A percentile compares a stretch with the other conserved stretches of the same genome.
Conservation (phyloP, 2,329 filamentous ascomycete genomes). For the Scopulariopsis brevicaulis region DNA sequence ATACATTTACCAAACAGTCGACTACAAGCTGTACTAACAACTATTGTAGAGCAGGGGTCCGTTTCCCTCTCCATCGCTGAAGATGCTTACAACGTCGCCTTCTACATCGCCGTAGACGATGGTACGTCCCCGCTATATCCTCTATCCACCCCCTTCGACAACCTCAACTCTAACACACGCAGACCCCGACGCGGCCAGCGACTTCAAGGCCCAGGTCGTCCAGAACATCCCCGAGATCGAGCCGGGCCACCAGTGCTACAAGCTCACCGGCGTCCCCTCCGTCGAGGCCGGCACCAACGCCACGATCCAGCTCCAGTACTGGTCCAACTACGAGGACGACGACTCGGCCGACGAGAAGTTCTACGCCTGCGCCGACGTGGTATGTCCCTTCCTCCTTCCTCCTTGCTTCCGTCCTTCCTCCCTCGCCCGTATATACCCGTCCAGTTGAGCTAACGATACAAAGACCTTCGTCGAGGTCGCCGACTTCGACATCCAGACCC, state of each 20-base stretch:
- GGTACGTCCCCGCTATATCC: slow-evolving; percentile 18
- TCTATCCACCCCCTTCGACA: background rate
- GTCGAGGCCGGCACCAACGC: slow-evolving; percentile 21
- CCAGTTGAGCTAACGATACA: background rate
- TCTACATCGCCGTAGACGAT: slow-evolving; percentile 34
- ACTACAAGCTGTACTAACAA: background rate
- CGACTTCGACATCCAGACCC: slow-evolving; percentile 13
- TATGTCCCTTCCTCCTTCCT: background rate
- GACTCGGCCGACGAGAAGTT: slow-evolving; percentile 17
- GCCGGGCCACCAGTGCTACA: slow-evolving; percentile 26
- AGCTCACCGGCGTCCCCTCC: slow-evolving; percentile 15
- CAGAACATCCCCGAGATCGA: slow-evolving; percentile 17
- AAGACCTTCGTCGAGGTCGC: slow-evolving; percentile 17
- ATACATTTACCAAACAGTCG: slow-evolving; percentile 5
- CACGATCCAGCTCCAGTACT: slow-evolving; percentile 27
- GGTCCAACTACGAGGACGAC: slow-evolving; percentile 19
- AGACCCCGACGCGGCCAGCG: slow-evolving; percentile 18
- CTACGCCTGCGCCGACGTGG: slow-evolving; percentile 27
- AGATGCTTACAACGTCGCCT: slow-evolving; percentile 2
- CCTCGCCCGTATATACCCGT: background rate
- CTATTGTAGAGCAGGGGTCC: background rate
- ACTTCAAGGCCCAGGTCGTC: slow-evolving; percentile 20
- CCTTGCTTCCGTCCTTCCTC: background rate
- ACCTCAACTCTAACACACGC: background rate
- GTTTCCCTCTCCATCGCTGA: slow-evolving; percentile 3